phyloP scores from a whole-genome alignment of 129 eudicot genomes.

The Erigeron canadensis region DNA sequence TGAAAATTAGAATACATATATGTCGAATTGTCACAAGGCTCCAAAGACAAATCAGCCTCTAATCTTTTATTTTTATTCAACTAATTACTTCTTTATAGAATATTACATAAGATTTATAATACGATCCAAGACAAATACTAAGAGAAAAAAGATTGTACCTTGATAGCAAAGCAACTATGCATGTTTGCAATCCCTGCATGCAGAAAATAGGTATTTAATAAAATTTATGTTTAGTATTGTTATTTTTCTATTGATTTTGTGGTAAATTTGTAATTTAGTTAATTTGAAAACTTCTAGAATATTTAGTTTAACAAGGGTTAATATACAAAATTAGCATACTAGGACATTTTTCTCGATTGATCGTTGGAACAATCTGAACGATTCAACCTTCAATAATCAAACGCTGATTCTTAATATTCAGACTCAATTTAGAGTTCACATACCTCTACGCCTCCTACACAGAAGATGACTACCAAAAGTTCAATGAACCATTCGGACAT shows the following conservation, averaged over 20 bases:
- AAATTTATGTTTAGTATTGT: neutral
- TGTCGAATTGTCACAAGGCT: neutral
- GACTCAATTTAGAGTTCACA: neutral
- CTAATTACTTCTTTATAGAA: neutral
- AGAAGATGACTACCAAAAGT: conserved; percentile 76
- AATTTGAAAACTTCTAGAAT: neutral
- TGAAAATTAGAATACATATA: conserved; percentile 24
- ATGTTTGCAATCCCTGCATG: conserved; percentile 75
- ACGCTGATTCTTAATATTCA: too few species aligned
- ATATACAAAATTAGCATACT: too few species aligned
- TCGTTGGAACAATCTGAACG: too few species aligned
- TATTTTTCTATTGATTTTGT: conserved; percentile 2
- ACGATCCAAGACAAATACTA: conserved; percentile 8
- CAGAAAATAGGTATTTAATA: conserved; percentile 4
- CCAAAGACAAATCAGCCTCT: neutral
- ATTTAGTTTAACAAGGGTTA: neutral
- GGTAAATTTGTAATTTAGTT: neutral
- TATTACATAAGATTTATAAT: conserved; percentile 2
- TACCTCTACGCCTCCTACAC: conserved; percentile 93
- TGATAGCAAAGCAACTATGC: conserved; percentile 67
- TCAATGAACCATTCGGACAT: conserved; percentile 84
- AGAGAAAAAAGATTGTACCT: conserved; percentile 44
- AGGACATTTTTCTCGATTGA: too few species aligned
- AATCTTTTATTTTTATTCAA: neutral
- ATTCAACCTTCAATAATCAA: too few species aligned